phyloP scores from a whole-genome alignment of 352 stramenopile genomes.

The Phytophthora palmivora region DNA sequence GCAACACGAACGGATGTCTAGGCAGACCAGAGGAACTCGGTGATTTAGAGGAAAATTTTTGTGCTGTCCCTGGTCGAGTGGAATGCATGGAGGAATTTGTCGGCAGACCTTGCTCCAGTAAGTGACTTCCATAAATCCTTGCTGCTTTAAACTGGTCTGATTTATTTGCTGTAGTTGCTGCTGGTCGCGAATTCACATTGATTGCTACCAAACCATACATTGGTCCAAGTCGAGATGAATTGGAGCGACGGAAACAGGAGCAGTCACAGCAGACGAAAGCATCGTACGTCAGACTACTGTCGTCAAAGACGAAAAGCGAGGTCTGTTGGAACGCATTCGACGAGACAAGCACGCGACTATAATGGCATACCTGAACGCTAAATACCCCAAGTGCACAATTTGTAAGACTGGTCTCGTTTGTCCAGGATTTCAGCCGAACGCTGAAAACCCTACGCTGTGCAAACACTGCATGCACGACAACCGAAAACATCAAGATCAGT shows the following conservation, averaged over 20 bases:
- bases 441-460: conserved; percentile 73
- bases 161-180: conserved; percentile 66
- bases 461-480: conserved; percentile 81
- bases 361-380: conserved; percentile 54
- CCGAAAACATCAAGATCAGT: conserved; percentile 66
- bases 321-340: conserved; percentile 57
- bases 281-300: conserved; percentile 59
- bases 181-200: conserved; percentile 92
- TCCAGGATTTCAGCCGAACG: conserved; percentile 75
- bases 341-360: conserved; percentile 52
- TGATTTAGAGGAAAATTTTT: conserved; percentile 83
- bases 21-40: conserved; percentile 76
- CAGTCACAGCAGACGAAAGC: conserved; percentile 50
- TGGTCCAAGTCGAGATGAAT: conserved; percentile 78
- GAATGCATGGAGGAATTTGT: conserved; percentile 79
- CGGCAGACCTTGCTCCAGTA: conserved; percentile 75
- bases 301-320: conserved; percentile 45
- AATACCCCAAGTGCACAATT: conserved; percentile 71
- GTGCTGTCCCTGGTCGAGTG: conserved; percentile 75
- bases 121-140: conserved; percentile 7
- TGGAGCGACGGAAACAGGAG: conserved; percentile 53
- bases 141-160: neutral
- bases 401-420: conserved; percentile 73
- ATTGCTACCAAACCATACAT: conserved; percentile 94
- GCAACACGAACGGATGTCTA: conserved; percentile 92